These are phyloP conservation scores for Penicillium atrosanguineum DNA, from an alignment of 495 filamentous ascomycete genomes.

Conservation along the genomic window DNA sequence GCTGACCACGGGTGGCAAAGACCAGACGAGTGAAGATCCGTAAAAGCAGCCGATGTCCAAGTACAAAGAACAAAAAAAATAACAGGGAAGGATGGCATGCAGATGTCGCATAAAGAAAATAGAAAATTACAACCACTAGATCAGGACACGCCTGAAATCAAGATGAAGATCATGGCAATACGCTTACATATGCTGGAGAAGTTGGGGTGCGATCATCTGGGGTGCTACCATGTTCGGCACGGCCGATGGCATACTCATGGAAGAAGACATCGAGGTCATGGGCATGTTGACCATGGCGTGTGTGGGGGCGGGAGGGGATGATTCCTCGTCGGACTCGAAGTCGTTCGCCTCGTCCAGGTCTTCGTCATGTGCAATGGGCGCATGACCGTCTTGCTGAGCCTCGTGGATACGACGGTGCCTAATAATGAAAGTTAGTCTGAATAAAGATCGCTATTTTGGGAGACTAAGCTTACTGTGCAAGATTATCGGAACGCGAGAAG, in stretches of 20 bases:
- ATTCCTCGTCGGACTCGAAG: constrained; percentile 72
- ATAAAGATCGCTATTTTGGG: not conserved
- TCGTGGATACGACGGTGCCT: constrained; percentile 97
- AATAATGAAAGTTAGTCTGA: not conserved
- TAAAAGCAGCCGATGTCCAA: constrained; percentile 4
- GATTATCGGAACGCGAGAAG: constrained; percentile 96
- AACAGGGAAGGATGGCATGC: constrained; percentile 1
- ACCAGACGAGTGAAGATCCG: constrained; percentile 12
- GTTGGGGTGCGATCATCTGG: constrained; percentile 47
- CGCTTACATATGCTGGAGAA: constrained; percentile 45
- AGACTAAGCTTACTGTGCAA: constrained; percentile 76
- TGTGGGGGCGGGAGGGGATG: constrained; percentile 48
- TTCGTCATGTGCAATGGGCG: constrained; percentile 62
- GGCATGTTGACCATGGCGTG: constrained; percentile 36
- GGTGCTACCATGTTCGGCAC: constrained; percentile 36
- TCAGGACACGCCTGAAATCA: constrained; percentile 1
- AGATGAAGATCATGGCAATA: constrained; percentile 1
- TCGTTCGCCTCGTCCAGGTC: constrained; percentile 73
- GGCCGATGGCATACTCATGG: constrained; percentile 37
- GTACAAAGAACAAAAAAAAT: constrained; percentile 7
- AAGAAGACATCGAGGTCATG: constrained; percentile 40
- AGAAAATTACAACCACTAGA: constrained; percentile 9
- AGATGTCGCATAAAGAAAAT: constrained; percentile 5
- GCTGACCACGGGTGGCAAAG: constrained; percentile 1
- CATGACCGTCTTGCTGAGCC: constrained; percentile 66